Evolutionary conservation across 2,329 filamentous ascomycete species (phyloP), one percentile per base, ranked within the genome.

Genomic region (Monosporascus sp.): DNA sequence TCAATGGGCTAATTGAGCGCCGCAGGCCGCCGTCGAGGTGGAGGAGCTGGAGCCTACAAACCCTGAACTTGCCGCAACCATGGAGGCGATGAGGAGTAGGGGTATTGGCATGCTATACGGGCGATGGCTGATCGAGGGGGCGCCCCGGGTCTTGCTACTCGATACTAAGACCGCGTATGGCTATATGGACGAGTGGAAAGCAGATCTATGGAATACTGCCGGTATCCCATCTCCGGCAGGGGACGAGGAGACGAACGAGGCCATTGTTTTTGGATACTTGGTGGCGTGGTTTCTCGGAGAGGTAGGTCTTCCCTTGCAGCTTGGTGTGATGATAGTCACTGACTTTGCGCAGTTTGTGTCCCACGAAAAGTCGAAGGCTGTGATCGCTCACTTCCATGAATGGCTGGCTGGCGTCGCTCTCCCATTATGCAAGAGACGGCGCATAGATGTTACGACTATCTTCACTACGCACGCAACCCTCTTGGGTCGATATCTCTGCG

Each of bases 281-380:
- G 91, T 97, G 45, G 92, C 94, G 35, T 99, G 94, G 94, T 97
- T 97, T 73, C 77, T 99, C 59, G 94, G 94, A 75, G 94, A 97
- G 85, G 92, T 96, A 77, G 66, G 80, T 68, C 48, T 50, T 40
- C 35, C 27, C 40, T 9, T 26, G 40, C n/a, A 17, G 38, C 41
- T 17, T 49, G n/a, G 7, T 20, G 48, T 11, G 37, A 20, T 37
- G 45, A 22, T 17, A 26, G 41, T 52, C 56, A 40, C 63, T 63
- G 26, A 58, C 48, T 45, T 31, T 58, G 8, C 50, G 20, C 63
- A 96, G 92, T 97, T 92, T 71, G 91, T 96, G 58, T 90, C 87
- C 66, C 92, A 96, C 70, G 93, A 97, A 74, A 94, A 89, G 73
- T 87, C 86, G 61, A 89, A 85, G 67, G 94, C 94, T 3, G 91